Evolutionary conservation across 495 filamentous ascomycete genomes (phyloP).

Genomic region (Letharia columbiana): DNA sequence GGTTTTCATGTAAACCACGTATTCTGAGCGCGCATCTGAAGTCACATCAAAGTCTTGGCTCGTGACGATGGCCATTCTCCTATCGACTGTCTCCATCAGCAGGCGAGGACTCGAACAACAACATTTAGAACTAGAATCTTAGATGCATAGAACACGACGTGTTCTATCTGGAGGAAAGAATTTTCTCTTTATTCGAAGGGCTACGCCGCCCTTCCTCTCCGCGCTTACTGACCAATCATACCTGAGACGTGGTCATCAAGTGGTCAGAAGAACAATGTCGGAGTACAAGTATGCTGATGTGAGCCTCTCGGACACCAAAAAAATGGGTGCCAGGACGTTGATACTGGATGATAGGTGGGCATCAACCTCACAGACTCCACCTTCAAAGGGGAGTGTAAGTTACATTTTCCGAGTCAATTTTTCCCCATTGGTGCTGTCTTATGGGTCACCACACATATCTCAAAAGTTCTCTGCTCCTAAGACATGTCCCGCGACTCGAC

Average conservation of each 20-base stretch:
- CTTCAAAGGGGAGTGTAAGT: slow-evolving; percentile 56
- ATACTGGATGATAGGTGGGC: slow-evolving; percentile 49
- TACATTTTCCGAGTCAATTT: no score
- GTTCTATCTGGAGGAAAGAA: background rate
- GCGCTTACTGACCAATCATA: background rate
- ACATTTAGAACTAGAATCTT: background rate
- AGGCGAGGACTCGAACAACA: background rate
- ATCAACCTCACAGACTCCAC: slow-evolving; percentile 91
- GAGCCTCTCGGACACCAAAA: slow-evolving; percentile 25
- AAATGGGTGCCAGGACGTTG: background rate
- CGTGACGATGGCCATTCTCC: background rate
- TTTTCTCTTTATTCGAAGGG: background rate
- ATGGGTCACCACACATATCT: no score
- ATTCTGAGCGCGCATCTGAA: background rate
- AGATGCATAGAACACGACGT: background rate
- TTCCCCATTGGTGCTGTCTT: no score
- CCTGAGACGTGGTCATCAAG: background rate
- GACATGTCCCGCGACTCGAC: no score
- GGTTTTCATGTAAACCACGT: background rate
- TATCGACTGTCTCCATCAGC: no score
- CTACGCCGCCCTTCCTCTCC: background rate
- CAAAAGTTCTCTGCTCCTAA: no score
- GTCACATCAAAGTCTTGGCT: background rate
- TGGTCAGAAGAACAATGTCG: background rate
- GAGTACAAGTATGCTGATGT: slow-evolving; percentile 50